Evolutionary conservation across 2,329 filamentous ascomycete species (phyloP), one percentile per base, ranked within the genome.

Genomic region (Penicillium sp.): DNA sequence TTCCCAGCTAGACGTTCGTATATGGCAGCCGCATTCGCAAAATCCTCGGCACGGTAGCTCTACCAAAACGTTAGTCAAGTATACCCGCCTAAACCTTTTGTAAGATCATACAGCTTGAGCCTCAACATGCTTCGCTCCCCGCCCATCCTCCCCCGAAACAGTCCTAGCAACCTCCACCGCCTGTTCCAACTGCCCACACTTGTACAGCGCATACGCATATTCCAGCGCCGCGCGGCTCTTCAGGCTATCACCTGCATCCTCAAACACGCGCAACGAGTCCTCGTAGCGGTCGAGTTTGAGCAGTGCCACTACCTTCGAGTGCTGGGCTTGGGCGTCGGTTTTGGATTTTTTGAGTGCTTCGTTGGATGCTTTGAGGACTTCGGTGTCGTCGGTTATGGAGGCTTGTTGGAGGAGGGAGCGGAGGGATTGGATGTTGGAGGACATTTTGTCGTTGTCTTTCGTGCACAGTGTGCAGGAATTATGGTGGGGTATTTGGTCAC

Each of bases 181-280:
- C 64, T 83, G 77, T 23, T 77, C 73, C 24, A 81, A 74, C 50
- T 79, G 75, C 30, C 83, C 84, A 38, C 75, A 74, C 62, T 85
- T 87, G 71, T 87, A 87, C 46, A 86, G 72, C 24, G 81, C 79
- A 71, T 87, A 87, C 20, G 82, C 81, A 67, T 84, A 82, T 66
- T 86, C 84, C 61, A 86, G 69, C n/a, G 72, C 68, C 3, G 81
- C 81, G 62, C 69, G 73, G 61, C 81, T 72, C 70, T 84, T 83
- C 64, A 87, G 66, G 49, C 67, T 68, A 60, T 81, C 77, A 21
- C 81, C 80, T 49, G 72, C 76, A 23, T 79, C 74, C 62, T 85
- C 81, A 49, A 87, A 77, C 5, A 79, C 76, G 26, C 78, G 76
- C 47, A 85, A 67, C 16, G 82, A 81, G 66, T 87, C 84, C 8